Conservation (phyloP, 805 yeast genomes). For the Cyberlindnera xylosilytica region DNA sequence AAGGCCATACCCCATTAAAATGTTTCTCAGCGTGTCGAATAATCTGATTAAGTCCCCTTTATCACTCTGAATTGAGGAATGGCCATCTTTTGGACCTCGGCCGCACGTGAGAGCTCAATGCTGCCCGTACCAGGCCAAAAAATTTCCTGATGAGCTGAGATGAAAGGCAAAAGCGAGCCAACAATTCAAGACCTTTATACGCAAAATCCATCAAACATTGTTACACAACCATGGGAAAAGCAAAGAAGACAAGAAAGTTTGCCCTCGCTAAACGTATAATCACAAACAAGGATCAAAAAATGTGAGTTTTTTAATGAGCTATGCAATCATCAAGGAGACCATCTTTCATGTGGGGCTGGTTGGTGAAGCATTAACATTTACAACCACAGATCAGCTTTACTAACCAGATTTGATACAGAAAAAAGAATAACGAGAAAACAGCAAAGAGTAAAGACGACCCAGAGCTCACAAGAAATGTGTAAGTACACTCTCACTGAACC, state of each 20-base stretch:
- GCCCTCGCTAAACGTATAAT: constrained; percentile 87
- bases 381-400: constrained; percentile 2
- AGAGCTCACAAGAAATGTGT: constrained; percentile 63
- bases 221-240: constrained; percentile 74
- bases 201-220: background rate
- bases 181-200: too few species aligned
- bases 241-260: constrained; percentile 94
- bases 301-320: too few species aligned
- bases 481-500: constrained; percentile 6
- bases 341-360: too few species aligned
- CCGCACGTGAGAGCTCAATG: too few species aligned
- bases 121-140: constrained; percentile 7
- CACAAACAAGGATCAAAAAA: constrained; percentile 66
- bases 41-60: too few species aligned
- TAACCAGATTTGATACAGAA: constrained; percentile 23
- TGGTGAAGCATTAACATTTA: too few species aligned
- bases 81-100: too few species aligned
- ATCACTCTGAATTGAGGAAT: too few species aligned
- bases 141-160: background rate
- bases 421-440: constrained; percentile 41
- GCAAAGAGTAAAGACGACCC: constrained; percentile 56
- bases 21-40: too few species aligned
- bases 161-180: too few species aligned
- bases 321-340: background rate
- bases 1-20: too few species aligned